Base-by-base conservation (phyloP, 768 basidiomycete species). In the Imleria badia region DNA sequence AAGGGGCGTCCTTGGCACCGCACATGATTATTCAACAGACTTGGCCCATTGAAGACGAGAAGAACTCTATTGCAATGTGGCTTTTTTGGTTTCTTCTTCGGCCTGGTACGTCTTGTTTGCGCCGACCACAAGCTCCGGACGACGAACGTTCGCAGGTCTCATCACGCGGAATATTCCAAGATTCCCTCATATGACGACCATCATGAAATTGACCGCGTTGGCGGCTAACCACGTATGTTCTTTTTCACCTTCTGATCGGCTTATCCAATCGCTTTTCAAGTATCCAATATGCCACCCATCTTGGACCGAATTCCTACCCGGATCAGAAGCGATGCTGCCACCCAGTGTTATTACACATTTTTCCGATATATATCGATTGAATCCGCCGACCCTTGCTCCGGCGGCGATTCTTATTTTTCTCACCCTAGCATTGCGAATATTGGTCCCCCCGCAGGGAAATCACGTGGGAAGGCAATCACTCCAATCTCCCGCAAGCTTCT, bases 331-430 rank as follows among this genome's bases (percentile, higher is more conserved):
- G 42, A 59, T 54, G 19, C 48, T 65, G 41, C 66, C 64, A 3
- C 46, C 49, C 19, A 54, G 44, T 14, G 44, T 54, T 36, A 60
- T 76, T 31, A 69, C 68, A 3, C 74, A 83, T 60, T 84, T 81
- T 61, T 77, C 76, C 4, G 70, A 77, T 58, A 58, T 66, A 7
- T 75, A 80, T 49, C 70, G 71, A 40, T 67, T 90, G 36, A 72
- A 68, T 36, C 80, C 85, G 14, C 83, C 85, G 7, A 81, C 87
- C 7, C 77, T 88, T 38, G 83, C 86, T 0, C 75, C 82, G 9
- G 84, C 89, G 15, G 89, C 89, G 5, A 86, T 91, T 49, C 80
- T 91, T 14, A 78, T 83, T 0, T 90, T 84, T 67, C 74, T 89
- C 36, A 80, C 82, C 2, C 73, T 88, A 7, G 74, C 78, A 19